Conservation (phyloP, 2,329 filamentous ascomycete genomes). For the Sphaerulina vaccinii region DNA sequence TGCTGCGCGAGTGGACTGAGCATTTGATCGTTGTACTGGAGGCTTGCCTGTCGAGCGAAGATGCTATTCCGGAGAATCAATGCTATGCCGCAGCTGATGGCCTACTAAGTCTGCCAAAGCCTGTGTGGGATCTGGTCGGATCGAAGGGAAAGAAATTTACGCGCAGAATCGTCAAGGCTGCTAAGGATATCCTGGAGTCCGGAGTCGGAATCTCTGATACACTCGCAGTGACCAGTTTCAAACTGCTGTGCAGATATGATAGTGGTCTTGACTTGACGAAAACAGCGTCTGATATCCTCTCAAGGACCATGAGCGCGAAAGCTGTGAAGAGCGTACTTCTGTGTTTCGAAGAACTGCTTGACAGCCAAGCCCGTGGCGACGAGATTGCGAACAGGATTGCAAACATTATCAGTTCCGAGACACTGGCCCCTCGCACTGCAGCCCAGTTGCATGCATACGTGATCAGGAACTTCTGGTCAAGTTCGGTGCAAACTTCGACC, state of each 20-base stretch:
- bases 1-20: not conserved
- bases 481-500: not conserved
- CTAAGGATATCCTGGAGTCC: not conserved
- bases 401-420: not conserved
- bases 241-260: slow-evolving; percentile 6
- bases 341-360: not conserved
- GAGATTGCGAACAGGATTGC: not conserved
- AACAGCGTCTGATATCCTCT: not conserved
- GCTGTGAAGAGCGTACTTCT: not conserved
- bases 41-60: not conserved
- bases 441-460: slow-evolving; percentile 1
- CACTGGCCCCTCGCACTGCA: not conserved
- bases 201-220: not conserved
- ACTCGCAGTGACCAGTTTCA: slow-evolving; percentile 1
- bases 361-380: not conserved
- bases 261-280: not conserved
- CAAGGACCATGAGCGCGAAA: not conserved
- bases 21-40: not conserved
- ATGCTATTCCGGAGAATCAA: not conserved
- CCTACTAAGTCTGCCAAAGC: not conserved
- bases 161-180: not conserved
- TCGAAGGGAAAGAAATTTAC: slow-evolving; percentile 1
- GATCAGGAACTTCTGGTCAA: not conserved
- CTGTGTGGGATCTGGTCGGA: not conserved
- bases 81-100: slow-evolving; percentile 1